Conservation (phyloP, 2,329 filamentous ascomycete species). For the Fusarium nurragi region DNA sequence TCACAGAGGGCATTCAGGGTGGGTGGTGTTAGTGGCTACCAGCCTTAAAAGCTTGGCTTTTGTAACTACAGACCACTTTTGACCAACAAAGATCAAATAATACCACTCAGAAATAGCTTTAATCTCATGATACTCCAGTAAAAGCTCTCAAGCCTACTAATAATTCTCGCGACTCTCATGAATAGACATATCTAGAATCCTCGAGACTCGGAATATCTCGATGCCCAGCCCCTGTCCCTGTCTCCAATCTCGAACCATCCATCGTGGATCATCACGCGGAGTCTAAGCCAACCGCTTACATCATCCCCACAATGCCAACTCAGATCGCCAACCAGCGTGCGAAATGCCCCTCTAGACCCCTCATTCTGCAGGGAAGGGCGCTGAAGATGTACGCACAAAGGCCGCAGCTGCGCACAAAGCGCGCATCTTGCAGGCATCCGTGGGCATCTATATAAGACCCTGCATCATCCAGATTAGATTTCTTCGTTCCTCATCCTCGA, state of each 20-base stretch:
- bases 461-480: slow-evolving; percentile 19
- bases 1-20: background rate
- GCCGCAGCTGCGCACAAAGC: slow-evolving; percentile 36
- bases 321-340: slow-evolving; percentile 30
- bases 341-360: slow-evolving; percentile 18
- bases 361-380: slow-evolving; percentile 26
- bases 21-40: slow-evolving; percentile 8
- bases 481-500: slow-evolving; percentile 1
- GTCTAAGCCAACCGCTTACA: slow-evolving; percentile 34
- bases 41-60: background rate
- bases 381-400: slow-evolving; percentile 34
- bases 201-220: background rate
- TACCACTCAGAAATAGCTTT: rapidly evolving
- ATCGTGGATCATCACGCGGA: slow-evolving; percentile 22
- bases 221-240: slow-evolving; percentile 18
- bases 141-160: rapidly evolving
- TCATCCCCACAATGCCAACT: slow-evolving; percentile 26
- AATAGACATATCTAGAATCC: background rate
- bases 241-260: slow-evolving; percentile 27
- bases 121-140: rapidly evolving
- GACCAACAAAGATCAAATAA: background rate
- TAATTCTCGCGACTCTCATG: rapidly evolving
- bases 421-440: background rate
- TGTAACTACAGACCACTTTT: background rate
- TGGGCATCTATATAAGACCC: slow-evolving; percentile 42